A percentile compares a stretch with the other conserved stretches of the same genome.
These are phyloP conservation scores for Seminavis robusta DNA, from an alignment of 108 stramenopile genomes.

Conservation along the genomic window DNA sequence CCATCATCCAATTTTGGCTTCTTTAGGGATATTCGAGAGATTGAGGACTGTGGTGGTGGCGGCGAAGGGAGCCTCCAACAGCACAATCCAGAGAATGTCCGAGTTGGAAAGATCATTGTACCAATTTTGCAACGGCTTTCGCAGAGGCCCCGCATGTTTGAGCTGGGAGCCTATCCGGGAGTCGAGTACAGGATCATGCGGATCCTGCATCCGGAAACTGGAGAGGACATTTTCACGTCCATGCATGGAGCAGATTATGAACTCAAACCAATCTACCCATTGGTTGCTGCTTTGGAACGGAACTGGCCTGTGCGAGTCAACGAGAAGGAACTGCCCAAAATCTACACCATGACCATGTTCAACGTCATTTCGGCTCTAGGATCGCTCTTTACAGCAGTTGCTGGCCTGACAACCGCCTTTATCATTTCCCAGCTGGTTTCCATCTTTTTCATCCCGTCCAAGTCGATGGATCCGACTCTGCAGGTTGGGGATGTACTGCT, in stretches of 20 bases:
- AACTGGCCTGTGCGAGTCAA: conserved; percentile 54
- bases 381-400: conserved; percentile 44
- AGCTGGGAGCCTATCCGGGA: conserved; percentile 46
- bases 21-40: conserved; percentile 6
- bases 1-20: too few relatives aligned
- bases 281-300: conserved; percentile 58
- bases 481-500: conserved; percentile 57
- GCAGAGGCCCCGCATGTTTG: conserved; percentile 42
- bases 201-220: conserved; percentile 17
- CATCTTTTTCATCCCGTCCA: conserved; percentile 52
- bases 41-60: neutral
- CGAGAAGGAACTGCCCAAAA: conserved; percentile 46
- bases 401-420: conserved; percentile 38
- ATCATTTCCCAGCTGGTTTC: conserved; percentile 44
- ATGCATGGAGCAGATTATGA: conserved; percentile 44
- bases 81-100: conserved; percentile 16
- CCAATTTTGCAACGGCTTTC: conserved; percentile 25
- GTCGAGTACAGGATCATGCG: conserved; percentile 52
- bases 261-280: conserved; percentile 58
- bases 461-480: conserved; percentile 60
- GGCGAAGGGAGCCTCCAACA: too few relatives aligned
- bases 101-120: conserved; percentile 44
- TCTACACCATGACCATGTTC: conserved; percentile 58
- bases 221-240: conserved; percentile 27
- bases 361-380: conserved; percentile 44